A percentile compares a stretch with the other conserved stretches of the same genome.
phyloP scores from a whole-genome alignment of 192 early-diverging fungal species.

The Neocallimastix lanati region DNA sequence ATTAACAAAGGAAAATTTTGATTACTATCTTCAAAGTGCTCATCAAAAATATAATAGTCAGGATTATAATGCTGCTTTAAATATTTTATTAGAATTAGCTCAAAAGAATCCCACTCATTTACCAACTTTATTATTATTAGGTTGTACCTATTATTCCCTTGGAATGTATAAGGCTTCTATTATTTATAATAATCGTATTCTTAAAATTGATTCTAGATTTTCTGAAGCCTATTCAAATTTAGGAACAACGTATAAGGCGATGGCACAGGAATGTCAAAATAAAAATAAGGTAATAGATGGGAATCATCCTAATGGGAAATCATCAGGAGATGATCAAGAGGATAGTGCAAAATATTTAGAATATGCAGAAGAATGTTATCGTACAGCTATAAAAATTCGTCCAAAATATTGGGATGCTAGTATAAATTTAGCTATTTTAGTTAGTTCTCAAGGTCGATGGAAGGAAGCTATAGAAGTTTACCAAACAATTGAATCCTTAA shows the following conservation, averaged over 20 bases:
- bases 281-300: background rate
- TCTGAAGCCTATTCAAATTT: slow-evolving; percentile 85
- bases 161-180: slow-evolving; percentile 51
- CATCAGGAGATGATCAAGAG: background rate
- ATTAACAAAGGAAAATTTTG: background rate
- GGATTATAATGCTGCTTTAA: slow-evolving; percentile 14
- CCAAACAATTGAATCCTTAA: slow-evolving; percentile 42
- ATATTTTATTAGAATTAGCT: slow-evolving; percentile 13
- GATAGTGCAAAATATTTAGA: background rate
- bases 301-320: background rate
- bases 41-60: slow-evolving; percentile 18
- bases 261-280: slow-evolving; percentile 28
- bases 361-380: slow-evolving; percentile 72
- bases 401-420: slow-evolving; percentile 87
- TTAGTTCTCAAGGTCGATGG: slow-evolving; percentile 44
- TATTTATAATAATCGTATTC: slow-evolving; percentile 62
- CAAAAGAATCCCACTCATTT: slow-evolving; percentile 28
- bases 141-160: slow-evolving; percentile 71
- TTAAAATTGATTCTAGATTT: slow-evolving; percentile 63
- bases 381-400: slow-evolving; percentile 56
- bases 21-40: slow-evolving; percentile 8
- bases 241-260: slow-evolving; percentile 67
- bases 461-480: slow-evolving; percentile 68
- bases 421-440: slow-evolving; percentile 66
- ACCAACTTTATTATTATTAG: slow-evolving; percentile 66